Percentiles rank a stretch among this genome's conserved stretches.
These are phyloP conservation scores for Citrus medica DNA, from an alignment of 345 rosid species.

Conservation along the genomic window DNA sequence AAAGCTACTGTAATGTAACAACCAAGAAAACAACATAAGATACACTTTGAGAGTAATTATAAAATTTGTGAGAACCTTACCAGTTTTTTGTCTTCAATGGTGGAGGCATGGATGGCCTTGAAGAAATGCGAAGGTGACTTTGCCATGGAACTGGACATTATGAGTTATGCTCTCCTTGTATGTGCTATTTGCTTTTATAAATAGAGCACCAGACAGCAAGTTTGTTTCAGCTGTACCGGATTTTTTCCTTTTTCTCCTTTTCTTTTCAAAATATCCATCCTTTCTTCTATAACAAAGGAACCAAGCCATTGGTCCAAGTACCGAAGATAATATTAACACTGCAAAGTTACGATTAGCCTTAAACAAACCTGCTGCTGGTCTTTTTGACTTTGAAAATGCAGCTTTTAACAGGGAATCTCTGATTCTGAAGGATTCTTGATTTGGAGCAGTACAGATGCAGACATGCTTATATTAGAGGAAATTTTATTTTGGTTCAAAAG, in stretches of 20 bases:
- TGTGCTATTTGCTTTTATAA: too few relatives aligned
- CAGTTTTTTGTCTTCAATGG: conserved; percentile 6
- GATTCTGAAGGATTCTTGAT: background rate
- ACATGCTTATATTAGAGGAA: background rate
- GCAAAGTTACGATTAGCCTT: background rate
- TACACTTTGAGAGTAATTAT: background rate
- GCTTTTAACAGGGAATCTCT: too few relatives aligned
- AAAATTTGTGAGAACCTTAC: background rate
- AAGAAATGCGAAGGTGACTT: background rate
- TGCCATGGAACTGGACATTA: background rate
- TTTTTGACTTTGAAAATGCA: too few relatives aligned
- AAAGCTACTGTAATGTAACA: too few relatives aligned
- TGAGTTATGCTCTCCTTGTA: background rate
- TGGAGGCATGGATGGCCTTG: background rate
- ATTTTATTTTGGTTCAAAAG: background rate
- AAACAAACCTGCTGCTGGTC: background rate
- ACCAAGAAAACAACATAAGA: background rate
- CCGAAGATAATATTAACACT: background rate
- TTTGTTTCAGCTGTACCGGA: too few relatives aligned
- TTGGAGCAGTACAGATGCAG: background rate
- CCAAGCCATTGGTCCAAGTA: background rate
- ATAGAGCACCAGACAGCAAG: too few relatives aligned
- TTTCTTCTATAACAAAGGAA: background rate
- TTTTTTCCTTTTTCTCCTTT: background rate
- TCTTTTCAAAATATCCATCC: too few relatives aligned